phyloP scores from a whole-genome alignment of 2,329 filamentous ascomycete species.

The Spiromastix sp. region DNA sequence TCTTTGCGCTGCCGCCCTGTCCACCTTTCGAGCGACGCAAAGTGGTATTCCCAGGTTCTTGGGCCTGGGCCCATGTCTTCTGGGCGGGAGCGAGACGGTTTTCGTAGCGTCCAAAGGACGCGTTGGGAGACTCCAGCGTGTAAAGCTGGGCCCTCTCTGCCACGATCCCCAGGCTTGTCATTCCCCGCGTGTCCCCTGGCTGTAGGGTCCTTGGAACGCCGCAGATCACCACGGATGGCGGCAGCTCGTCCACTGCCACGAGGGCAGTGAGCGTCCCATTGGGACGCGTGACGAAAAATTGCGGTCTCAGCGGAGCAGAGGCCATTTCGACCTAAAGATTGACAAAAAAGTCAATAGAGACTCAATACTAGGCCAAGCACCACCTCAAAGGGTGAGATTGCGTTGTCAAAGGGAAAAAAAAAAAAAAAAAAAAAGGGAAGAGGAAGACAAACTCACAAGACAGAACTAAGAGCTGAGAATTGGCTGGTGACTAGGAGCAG shows the following conservation, averaged over 20 bases:
- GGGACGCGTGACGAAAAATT: slow-evolving; percentile 33
- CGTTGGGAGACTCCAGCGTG: slow-evolving; percentile 19
- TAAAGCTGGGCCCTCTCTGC: slow-evolving; percentile 23
- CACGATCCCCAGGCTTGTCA: slow-evolving; percentile 32
- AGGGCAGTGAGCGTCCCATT: slow-evolving; percentile 33
- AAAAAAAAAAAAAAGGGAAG: neutral
- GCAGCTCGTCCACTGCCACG: slow-evolving; percentile 37
- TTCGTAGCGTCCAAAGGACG: neutral
- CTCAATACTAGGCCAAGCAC: neutral
- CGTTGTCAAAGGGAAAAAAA: neutral
- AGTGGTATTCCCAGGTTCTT: no score
- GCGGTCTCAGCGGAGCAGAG: slow-evolving; percentile 21
- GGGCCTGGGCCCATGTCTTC: no score
- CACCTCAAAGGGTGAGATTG: neutral
- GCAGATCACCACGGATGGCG: slow-evolving; percentile 24
- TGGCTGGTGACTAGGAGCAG: no score
- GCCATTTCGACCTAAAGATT: slow-evolving; percentile 1
- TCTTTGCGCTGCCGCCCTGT: no score
- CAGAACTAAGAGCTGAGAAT: neutral
- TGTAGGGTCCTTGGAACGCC: slow-evolving; percentile 27
- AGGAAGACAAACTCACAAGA: no score
- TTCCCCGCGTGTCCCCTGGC: slow-evolving; percentile 29
- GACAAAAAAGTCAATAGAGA: neutral
- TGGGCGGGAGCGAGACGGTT: no score
- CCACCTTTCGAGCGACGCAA: no score